Evolutionary conservation across 2,329 filamentous ascomycete species (phyloP).

Genomic region (Xylaria sp.): DNA sequence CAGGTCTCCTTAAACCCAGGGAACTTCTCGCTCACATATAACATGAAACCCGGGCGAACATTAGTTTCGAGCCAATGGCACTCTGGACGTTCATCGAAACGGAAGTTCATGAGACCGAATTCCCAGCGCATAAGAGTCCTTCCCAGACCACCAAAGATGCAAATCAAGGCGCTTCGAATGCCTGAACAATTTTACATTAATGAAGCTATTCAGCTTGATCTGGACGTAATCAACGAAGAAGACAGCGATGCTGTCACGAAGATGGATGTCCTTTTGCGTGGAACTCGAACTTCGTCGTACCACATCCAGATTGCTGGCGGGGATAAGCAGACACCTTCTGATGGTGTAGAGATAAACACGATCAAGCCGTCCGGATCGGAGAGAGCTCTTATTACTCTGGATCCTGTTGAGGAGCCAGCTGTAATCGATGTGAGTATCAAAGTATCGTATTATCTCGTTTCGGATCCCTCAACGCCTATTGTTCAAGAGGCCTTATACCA

Average conservation of each 20-base stretch:
- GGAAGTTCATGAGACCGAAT: constrained; percentile 44
- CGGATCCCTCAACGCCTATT: constrained; percentile 75
- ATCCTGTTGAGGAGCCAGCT: constrained; percentile 45
- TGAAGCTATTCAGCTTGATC: constrained; percentile 62
- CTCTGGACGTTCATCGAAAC: constrained; percentile 38
- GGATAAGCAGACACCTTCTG: constrained; percentile 35
- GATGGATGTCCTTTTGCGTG: constrained; percentile 63
- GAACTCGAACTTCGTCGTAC: constrained; percentile 47
- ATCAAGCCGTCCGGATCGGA: constrained; percentile 43
- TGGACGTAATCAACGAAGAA: constrained; percentile 77
- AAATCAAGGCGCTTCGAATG: constrained; percentile 60
- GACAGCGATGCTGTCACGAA: constrained; percentile 69
- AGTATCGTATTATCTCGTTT: constrained; percentile 70
- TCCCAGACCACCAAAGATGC: constrained; percentile 88
- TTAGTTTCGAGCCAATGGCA: constrained; percentile 47
- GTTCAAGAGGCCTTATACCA: constrained; percentile 65
- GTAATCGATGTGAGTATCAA: constrained; percentile 66
- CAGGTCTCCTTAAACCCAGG: constrained; percentile 59
- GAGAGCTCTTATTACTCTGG: constrained; percentile 44
- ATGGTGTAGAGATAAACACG: constrained; percentile 42
- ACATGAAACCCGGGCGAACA: constrained; percentile 47
- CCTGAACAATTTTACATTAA: constrained; percentile 77
- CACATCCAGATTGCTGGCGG: constrained; percentile 36
- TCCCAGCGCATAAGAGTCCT: constrained; percentile 63
- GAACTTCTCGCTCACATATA: constrained; percentile 62